Evolutionary conservation across 257 asterid genomes (phyloP), one percentile per base, ranked within the genome.

Genomic region (Solanum ossicruentum): DNA sequence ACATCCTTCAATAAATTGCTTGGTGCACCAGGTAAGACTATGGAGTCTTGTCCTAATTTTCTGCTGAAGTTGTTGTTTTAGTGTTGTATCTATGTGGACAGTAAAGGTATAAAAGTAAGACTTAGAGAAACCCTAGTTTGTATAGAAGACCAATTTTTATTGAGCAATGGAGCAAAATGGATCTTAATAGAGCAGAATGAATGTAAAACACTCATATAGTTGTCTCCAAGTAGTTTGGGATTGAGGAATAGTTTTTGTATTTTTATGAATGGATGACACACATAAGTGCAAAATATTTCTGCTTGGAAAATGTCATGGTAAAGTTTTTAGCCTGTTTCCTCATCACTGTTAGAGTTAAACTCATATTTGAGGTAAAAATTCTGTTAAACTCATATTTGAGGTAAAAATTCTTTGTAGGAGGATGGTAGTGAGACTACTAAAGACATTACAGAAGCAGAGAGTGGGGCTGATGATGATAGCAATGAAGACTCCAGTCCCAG

Each of bases 1-100:
- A 82, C 99, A 97, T 89, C 97, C 98, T 84, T 97, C 99, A 84
- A 93, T 95, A 84, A 92, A 88, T 90, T 97, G 92, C 85, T 89
- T 97, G 97, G 96, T 97, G 85, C 97, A 97, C 83, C 85, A 84
- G 94, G 99, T 96, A 89, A 51, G 56, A 51, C 65, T 8, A 23
- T 67, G 69, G 60, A n/a, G 81, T 69, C 65, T 83, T 63, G 21
- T 51, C 65, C 45, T 67, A 39, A 5, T 56, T 55, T n/a, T 84
- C 6, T 65, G 16, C 82, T 51, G 23, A 8, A 23, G 49, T 77
- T 26, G 9, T 77, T 77, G 63, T 51, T 77, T 51, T 63, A 77
- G 65, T 77, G 63, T 15, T 0, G 17, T 26, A 26, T 51, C 63
- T 77, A 77, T 77, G 82, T 49, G 82, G 26, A 51, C 65, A 26